Evolutionary conservation across 129 eudicot species (phyloP).

Genomic region (Arctium minus): DNA sequence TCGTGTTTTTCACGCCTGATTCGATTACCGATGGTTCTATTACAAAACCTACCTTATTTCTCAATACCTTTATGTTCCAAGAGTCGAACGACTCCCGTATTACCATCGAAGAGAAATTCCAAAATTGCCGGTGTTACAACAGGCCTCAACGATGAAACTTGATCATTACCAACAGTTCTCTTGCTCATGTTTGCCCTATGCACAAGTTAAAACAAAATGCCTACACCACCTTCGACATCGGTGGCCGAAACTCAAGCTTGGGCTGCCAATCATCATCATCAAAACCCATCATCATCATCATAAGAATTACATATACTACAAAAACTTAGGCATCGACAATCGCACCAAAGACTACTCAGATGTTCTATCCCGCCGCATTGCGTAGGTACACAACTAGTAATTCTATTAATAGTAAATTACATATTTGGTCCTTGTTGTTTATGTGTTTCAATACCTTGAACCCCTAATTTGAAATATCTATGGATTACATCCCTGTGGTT

Average conservation of each 20-base stretch:
- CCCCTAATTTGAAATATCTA: too few species aligned
- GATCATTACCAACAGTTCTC: constrained; percentile 81
- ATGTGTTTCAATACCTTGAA: too few species aligned
- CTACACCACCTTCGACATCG: constrained; percentile 98
- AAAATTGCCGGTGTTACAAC: not conserved
- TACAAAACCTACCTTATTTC: too few species aligned
- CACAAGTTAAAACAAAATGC: constrained; percentile 82
- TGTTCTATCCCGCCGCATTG: not conserved
- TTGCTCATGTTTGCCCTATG: constrained; percentile 98
- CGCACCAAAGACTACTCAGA: constrained; percentile 89
- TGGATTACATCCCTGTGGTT: too few species aligned
- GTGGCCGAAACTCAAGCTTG: constrained; percentile 97
- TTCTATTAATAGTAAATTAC: too few species aligned
- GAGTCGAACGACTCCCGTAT: too few species aligned
- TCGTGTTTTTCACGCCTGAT: too few species aligned
- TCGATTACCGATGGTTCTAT: too few species aligned
- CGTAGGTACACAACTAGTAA: too few species aligned
- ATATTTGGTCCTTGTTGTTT: too few species aligned
- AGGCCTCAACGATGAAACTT: constrained; percentile 20
- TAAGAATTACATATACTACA: not conserved
- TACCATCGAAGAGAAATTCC: too few species aligned
- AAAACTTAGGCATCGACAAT: constrained; percentile 97
- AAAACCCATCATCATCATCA: not conserved
- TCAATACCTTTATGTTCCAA: too few species aligned
- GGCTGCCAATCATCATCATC: constrained; percentile 39